Evolutionary conservation across 2,329 filamentous ascomycete species (phyloP), one percentile per base, ranked within the genome.

Genomic region (Alternaria sp.): DNA sequence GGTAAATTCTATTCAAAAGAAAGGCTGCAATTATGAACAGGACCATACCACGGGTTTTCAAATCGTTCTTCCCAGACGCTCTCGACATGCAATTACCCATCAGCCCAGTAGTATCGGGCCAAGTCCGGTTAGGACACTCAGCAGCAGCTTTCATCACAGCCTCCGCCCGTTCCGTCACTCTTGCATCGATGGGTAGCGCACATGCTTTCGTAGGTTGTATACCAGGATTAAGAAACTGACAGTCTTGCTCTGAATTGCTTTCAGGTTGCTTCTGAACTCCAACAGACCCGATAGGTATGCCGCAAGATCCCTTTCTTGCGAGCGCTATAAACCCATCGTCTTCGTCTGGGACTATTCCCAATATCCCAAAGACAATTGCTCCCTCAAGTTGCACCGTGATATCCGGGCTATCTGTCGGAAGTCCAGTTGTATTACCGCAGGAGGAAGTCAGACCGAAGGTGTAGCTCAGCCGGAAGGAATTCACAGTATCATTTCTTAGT

Each of bases 301-400:
- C 37, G n/a, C 37, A 41, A 3, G 2, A 3, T 6, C 37, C 37
- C 37, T 41, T 41, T 3, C 37, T 41, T 3, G 37, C 37, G 37
- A 41, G 33, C 8, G 1, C 2, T 10, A 41, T 0, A 5, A 0
- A 3, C 7, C 2, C 33, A 2, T 41, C 0, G 33, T 41, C 37
- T 41, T 3, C 37, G 8, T 41, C 37, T 18, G 8, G 0, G 8
- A 1, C 0, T 0, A 1, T 18, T 41, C 1, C 1, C 0, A 41
- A 41, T 18, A 41, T 0, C 15, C 4, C 37, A 41, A 41, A 41
- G 8, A 41, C 0, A 1, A 0, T 41, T n/a, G 3, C 37, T 18
- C 37, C 15, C 4, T 41, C 1, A 18, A 41, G 18, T 1, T 3
- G 37, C n/a, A 41, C 37, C 0, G 37, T 41, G 15, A 0, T 0